Evolutionary conservation across 2,329 filamentous ascomycete species (phyloP), one percentile per base, ranked within the genome.

Genomic region (Ophiostoma triangulosporum): DNA sequence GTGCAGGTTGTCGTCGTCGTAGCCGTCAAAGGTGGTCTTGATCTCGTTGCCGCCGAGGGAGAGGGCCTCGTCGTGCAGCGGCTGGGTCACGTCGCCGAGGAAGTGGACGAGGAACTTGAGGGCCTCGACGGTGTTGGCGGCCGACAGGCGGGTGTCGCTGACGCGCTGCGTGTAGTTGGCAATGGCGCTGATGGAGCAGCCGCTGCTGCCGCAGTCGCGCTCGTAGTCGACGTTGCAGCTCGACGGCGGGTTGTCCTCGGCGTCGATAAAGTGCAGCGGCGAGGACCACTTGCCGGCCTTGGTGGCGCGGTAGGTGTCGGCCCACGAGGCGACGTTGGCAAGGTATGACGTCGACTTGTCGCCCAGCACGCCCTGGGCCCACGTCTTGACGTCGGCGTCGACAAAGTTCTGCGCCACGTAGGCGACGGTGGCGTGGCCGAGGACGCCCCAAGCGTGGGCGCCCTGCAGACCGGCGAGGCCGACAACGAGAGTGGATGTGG

Each of bases 21-120:
- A 49, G 14, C 71, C 70, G 51, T 72, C 65, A 62, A 77, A 83
- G 1, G 65, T 66, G 6, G 83, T 79, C 1, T 65, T 58, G 57
- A 83, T 77, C n/a, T 63, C 64, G 61, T 81, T 83, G 3, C 77
- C 79, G 36, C 80, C 80, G 0, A 70, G 61, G 31, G 73, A 68
- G 52, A 75, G 68, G 9, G 70, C 69, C 62, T 78, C 75, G 59
- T 71, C 72, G 63, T 78, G 75, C 6, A 78, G 67, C 1, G 75
- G 75, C 63, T 78, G 73, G 52, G 75, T 73, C 53, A 79, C 73
- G 61, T 80, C 78, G 35, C 75, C 76, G 38, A 76, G 55, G 60
- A 81, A 77, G 64, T 77, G 68, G n/a, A 66, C 67, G 53, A 82
- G 71, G 63, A 84, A 84, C 67, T 82, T 83, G 61, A 78, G 76